These are phyloP conservation scores for Gracilaria domingensis DNA, from an alignment of 23 red algal species.

Conservation along the genomic window DNA sequence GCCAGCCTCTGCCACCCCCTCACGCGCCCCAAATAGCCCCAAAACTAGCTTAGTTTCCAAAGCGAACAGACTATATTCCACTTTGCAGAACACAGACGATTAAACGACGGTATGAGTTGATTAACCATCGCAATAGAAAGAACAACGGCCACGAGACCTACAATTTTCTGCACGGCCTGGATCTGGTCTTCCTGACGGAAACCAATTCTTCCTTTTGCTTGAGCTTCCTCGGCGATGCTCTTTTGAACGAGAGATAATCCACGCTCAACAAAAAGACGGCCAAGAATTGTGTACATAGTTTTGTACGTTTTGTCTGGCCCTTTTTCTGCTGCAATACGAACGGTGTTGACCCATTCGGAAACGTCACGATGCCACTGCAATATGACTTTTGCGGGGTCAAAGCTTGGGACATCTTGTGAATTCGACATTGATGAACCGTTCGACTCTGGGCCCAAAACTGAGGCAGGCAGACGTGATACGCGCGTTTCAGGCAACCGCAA, in stretches of 20 bases:
- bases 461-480: too few relatives aligned
- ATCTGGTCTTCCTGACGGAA: constrained; percentile 1
- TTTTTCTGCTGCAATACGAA: background rate
- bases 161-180: background rate
- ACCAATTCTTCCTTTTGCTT: constrained; percentile 18
- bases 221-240: constrained; percentile 26
- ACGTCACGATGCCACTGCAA: constrained; percentile 3
- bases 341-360: constrained; percentile 5
- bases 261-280: background rate
- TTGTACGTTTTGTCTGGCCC: background rate
- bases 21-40: too few relatives aligned
- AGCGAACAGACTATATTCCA: too few relatives aligned
- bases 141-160: background rate
- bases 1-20: too few relatives aligned
- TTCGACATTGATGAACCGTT: too few relatives aligned
- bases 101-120: background rate
- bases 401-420: too few relatives aligned
- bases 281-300: constrained; percentile 30
- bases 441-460: too few relatives aligned
- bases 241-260: constrained; percentile 13
- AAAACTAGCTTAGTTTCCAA: background rate
- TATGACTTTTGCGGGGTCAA: too few relatives aligned
- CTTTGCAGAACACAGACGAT: too few relatives aligned
- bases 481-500: too few relatives aligned
- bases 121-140: background rate